Evolutionary conservation across 768 basidiomycete genomes (phyloP), one percentile per base, ranked within the genome.

Genomic region (Suillus subaureus): DNA sequence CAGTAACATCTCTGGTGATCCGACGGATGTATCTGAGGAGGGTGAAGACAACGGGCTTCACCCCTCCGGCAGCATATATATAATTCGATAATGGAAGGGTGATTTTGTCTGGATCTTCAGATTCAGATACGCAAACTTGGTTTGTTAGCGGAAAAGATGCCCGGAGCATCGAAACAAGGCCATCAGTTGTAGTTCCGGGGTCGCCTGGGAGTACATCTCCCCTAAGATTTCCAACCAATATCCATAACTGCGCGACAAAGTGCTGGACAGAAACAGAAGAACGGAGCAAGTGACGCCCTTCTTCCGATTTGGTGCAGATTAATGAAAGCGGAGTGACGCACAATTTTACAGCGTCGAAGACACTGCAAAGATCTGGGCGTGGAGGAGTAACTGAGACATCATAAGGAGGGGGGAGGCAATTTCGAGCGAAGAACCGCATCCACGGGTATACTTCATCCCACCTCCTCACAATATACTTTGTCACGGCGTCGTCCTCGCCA

Each of bases 321-420:
- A 54, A 5, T 51, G 49, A 15, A 3, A 51, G 49, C 7, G 49
- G 49, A 26, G 3, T 26, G 26, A 51, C 15, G 49, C 49, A 51
- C 4, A 51, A 51, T 26, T 15, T 26, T 51, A 7, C 49, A 26
- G 49, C 49, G 7, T 51, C 54, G 4, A 21, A 54, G 9, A 55
- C 21, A 13, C 3, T 55, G 54, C 54, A 55, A 55, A 55, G 5
- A 55, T 55, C 54, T 11, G 54, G 54, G 31, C 18, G 54, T 1
- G 54, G 54, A 33, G 54, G 54, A 31, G 54, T 21, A 33, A 55
- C 18, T n/a, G 54, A 55, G 54, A 55, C 31, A 21, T 55, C 54
- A 21, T 55, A 55, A 55, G 54, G 54, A 55, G 54, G 54, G 6
- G 54, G 54, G 18, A 54, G 52, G 52, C 52, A 54, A 21, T 54